Percentiles rank a stretch among this genome's conserved stretches.
Conservation (phyloP, 345 rosid genomes). For the Rhizophora apiculata region DNA sequence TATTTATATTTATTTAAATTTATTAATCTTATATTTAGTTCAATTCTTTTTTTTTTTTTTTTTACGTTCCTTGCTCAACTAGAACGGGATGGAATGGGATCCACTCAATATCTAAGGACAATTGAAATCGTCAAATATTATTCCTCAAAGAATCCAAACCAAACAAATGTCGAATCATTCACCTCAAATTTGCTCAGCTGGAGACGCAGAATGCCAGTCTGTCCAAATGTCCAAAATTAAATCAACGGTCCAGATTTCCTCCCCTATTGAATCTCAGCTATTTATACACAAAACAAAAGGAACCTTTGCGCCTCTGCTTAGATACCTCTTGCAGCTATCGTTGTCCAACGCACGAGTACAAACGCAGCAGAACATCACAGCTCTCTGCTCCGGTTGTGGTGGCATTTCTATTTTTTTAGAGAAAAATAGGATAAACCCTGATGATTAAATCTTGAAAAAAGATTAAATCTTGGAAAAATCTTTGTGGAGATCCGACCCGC, state of each 20-base stretch:
- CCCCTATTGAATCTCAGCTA: neutral
- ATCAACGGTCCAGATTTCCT: conserved; percentile 35
- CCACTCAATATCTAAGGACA: no score
- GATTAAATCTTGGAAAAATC: neutral
- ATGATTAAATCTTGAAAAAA: neutral
- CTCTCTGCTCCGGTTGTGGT: conserved; percentile 15
- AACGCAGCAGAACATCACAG: neutral
- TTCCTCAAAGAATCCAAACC: no score
- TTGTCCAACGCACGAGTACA: neutral
- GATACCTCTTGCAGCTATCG: neutral
- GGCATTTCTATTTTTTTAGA: neutral
- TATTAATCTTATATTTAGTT: no score
- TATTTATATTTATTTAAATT: no score
- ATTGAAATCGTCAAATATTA: no score
- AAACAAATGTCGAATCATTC: no score
- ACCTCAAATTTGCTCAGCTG: neutral
- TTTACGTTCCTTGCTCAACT: no score
- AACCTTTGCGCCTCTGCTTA: neutral
- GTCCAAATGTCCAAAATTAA: conserved; percentile 13
- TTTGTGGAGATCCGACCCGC: conserved; percentile 26
- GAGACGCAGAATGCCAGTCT: conserved; percentile 30
- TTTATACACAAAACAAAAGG: neutral
- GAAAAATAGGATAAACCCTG: neutral
- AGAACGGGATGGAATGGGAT: no score
- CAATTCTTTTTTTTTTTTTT: no score